Evolutionary conservation across 495 filamentous ascomycete species (phyloP).

Genomic region (Talaromyces adpressus): DNA sequence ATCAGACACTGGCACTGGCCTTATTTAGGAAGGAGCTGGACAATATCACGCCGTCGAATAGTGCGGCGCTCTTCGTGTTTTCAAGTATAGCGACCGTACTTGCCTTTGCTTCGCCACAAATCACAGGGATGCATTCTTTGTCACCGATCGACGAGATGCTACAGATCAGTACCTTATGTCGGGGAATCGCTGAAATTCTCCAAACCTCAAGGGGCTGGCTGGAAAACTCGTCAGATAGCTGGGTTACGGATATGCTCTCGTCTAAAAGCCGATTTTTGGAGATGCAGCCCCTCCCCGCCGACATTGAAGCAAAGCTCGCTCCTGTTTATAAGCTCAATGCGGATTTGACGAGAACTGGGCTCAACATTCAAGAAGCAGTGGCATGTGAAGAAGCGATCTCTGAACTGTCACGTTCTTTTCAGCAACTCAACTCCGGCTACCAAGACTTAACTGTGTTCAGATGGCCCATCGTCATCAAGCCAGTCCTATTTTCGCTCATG

Average conservation of each 20-base stretch:
- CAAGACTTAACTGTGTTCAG: not conserved
- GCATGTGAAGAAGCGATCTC: constrained; percentile 1
- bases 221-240: constrained; percentile 3
- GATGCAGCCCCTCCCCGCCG: constrained; percentile 1
- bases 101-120: constrained; percentile 8
- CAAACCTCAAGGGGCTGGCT: constrained; percentile 4
- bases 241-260: constrained; percentile 3
- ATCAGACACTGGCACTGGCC: constrained; percentile 42
- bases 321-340: constrained; percentile 6
- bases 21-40: constrained; percentile 39
- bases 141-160: constrained; percentile 7
- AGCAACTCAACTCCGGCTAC: constrained; percentile 5
- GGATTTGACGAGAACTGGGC: constrained; percentile 5
- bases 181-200: constrained; percentile 8
- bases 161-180: constrained; percentile 9
- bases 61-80: constrained; percentile 45
- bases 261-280: not conserved
- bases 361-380: constrained; percentile 5
- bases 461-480: constrained; percentile 5
- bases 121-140: not conserved
- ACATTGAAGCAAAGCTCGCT: constrained; percentile 3
- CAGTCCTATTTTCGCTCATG: not conserved
- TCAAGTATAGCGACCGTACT: constrained; percentile 40
- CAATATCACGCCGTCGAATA: constrained; percentile 38
- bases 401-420: not conserved